A percentile compares a stretch with the other conserved stretches of the same genome.
Evolutionary conservation across 345 rosid genomes (phyloP).

Genomic region (Gossypium herbaceum): DNA sequence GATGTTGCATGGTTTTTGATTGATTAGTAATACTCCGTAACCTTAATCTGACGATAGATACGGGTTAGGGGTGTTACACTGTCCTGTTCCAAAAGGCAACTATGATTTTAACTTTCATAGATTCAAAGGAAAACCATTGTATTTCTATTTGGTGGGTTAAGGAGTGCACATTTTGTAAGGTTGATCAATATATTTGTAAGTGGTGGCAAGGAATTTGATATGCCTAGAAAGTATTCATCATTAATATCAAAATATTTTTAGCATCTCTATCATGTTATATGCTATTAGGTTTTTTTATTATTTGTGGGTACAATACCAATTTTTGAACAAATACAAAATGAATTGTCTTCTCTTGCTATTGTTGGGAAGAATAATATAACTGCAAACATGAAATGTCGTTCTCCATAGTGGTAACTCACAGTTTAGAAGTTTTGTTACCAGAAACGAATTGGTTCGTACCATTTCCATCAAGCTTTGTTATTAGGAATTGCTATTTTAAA

Average conservation of each 20-base stretch:
- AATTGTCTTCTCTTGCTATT: not conserved
- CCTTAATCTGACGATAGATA: no score
- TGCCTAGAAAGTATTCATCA: not conserved
- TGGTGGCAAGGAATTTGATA: not conserved
- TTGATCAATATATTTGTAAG: not conserved
- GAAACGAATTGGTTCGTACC: no score
- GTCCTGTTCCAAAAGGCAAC: slow-evolving; percentile 47
- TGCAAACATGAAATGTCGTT: no score
- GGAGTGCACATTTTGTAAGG: not conserved
- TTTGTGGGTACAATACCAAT: not conserved
- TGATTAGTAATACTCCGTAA: no score
- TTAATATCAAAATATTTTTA: not conserved
- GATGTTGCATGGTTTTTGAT: no score
- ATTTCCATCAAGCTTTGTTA: no score
- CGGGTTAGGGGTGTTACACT: not conserved
- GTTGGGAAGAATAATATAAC: no score
- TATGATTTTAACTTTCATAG: not conserved
- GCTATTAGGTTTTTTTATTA: not conserved
- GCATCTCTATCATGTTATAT: not conserved
- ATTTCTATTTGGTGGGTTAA: not conserved
- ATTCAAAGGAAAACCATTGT: not conserved
- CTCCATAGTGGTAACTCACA: no score
- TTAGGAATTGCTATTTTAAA: no score
- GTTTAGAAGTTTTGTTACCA: no score
- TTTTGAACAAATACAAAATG: not conserved